Base-by-base conservation (phyloP, 768 basidiomycete species). In the Phylloporus scabripes region DNA sequence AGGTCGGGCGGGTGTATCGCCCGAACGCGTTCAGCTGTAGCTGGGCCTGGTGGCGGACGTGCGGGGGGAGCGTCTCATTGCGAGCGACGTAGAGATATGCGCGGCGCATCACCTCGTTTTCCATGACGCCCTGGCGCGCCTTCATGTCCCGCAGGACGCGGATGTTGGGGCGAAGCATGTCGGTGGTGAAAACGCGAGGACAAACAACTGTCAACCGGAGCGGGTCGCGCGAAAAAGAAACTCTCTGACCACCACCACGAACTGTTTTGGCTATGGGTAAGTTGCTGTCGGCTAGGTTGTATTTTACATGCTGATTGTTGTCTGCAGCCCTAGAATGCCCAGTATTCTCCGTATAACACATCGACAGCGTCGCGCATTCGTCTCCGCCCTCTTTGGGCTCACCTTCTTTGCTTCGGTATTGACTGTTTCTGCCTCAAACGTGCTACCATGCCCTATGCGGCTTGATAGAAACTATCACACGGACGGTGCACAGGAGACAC, bases 71-170 rank as follows among this genome's bases (percentile, higher is more conserved):
- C 2, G 85, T 80, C 64, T 89, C 83, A 70, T 98, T 97, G 51
- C 95, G 81, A 20, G 94, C 92, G 57, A 97, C 87, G 69, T 83
- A 92, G 43, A 97, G 82, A 68, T 95, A 94, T 0, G 95, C 94
- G 39, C 91, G 77, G 17, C 94, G 83, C 24, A 83, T 74, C 41
- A 95, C 74, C 66, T 98, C 95, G 63, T 84, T 83, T 39, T 78
- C 78, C 50, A 73, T 71, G 51, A 91, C 85, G 50, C 82, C 81
- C 17, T 77, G 63, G 44, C 88, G 84, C 20, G 85, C 86, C 59
- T 87, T 87, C 47, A 89, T 79, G 66, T 92, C 89, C 63, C 88
- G 81, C 42, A 89, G 66, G 45, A 91, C 75, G 50, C 76, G 75
- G 48, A 68, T 67, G 55, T 76, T 76, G 42, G 70, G 66, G 60